Evolutionary conservation across 2,329 filamentous ascomycete species (phyloP).

Genomic region (Penicillium sp.): DNA sequence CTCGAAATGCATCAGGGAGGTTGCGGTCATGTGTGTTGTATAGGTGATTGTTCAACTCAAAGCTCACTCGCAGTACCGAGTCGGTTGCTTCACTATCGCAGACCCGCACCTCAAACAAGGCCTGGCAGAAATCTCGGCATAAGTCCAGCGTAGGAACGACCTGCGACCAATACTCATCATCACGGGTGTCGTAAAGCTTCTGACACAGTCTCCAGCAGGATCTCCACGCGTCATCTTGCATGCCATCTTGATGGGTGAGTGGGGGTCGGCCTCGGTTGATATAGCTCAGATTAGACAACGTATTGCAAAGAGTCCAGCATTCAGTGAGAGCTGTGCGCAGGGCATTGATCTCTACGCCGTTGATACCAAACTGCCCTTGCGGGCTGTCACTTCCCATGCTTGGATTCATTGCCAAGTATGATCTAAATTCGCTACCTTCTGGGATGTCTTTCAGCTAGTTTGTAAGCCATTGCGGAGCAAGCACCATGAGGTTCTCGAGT

Average conservation of each 20-base stretch:
- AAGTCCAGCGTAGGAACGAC: constrained; percentile 73
- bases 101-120: constrained; percentile 77
- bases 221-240: constrained; percentile 85
- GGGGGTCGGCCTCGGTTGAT: constrained; percentile 76
- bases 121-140: constrained; percentile 86
- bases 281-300: constrained; percentile 75
- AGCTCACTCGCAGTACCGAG: constrained; percentile 83
- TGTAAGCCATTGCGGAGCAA: constrained; percentile 8
- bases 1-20: constrained; percentile 78
- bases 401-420: not conserved
- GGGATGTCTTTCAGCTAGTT: constrained; percentile 26
- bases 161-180: constrained; percentile 63
- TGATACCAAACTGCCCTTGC: constrained; percentile 41
- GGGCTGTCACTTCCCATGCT: constrained; percentile 17
- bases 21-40: constrained; percentile 86
- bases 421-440: constrained; percentile 19
- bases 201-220: constrained; percentile 92
- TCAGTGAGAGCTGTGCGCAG: constrained; percentile 74
- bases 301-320: constrained; percentile 93
- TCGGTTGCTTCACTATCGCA: constrained; percentile 73
- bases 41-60: constrained; percentile 90
- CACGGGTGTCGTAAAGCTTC: constrained; percentile 73
- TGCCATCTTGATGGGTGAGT: constrained; percentile 65
- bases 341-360: constrained; percentile 55
- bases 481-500: constrained; percentile 21